Percentiles rank a stretch among this genome's conserved stretches.
These are phyloP conservation scores for Aspergillus ibericus DNA, from an alignment of 2,329 filamentous ascomycete genomes.

Conservation along the genomic window DNA sequence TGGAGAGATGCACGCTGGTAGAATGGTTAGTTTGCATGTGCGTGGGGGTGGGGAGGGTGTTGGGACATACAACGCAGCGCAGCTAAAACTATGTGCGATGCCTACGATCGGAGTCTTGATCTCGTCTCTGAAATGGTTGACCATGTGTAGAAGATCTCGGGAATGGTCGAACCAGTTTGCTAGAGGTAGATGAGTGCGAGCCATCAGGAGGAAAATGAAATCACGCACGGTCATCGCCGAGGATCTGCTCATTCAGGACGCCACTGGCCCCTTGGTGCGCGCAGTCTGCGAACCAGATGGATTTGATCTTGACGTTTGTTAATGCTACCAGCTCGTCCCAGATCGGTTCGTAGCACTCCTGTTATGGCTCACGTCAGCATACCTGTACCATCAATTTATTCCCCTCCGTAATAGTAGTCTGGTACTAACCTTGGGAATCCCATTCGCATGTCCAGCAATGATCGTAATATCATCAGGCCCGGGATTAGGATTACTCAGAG, in stretches of 20 bases:
- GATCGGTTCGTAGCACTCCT: slow-evolving; percentile 83
- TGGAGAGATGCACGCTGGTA: slow-evolving; percentile 56
- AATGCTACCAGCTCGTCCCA: slow-evolving; percentile 72
- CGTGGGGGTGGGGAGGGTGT: neutral
- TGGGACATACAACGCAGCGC: slow-evolving; percentile 54
- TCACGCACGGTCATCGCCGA: slow-evolving; percentile 74
- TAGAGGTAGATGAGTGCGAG: slow-evolving; percentile 53
- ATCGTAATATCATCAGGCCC: slow-evolving; percentile 53
- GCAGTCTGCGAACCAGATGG: slow-evolving; percentile 80
- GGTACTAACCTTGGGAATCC: slow-evolving; percentile 65
- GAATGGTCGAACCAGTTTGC: slow-evolving; percentile 59
- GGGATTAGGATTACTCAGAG: slow-evolving; percentile 46
- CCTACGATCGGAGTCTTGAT: slow-evolving; percentile 63
- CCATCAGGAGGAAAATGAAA: no score
- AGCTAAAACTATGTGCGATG: slow-evolving; percentile 80
- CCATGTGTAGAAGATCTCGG: slow-evolving; percentile 68
- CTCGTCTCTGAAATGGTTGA: slow-evolving; percentile 9
- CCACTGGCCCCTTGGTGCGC: slow-evolving; percentile 75
- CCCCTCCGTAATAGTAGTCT: neutral
- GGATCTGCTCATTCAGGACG: slow-evolving; percentile 66
- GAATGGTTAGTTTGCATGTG: neutral
- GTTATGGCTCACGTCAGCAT: neutral
- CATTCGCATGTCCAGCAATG: slow-evolving; percentile 57
- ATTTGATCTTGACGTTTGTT: slow-evolving; percentile 59
- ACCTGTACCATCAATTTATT: neutral